Conservation (phyloP, 139 green algal species). For the Yamagishiella unicocca region DNA sequence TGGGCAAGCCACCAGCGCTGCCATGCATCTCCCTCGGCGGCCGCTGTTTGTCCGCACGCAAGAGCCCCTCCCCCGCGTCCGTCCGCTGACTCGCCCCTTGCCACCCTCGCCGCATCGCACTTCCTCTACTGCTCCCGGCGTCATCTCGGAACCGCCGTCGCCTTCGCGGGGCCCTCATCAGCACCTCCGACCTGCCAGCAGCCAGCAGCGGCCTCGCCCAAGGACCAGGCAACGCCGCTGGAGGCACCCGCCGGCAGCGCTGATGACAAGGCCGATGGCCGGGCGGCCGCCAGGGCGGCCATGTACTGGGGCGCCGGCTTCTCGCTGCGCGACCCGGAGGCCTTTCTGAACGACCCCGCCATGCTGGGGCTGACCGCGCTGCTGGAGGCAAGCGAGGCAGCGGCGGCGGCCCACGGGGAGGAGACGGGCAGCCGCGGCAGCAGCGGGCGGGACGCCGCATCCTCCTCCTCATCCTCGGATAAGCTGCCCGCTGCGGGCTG, state of each 20-base stretch:
- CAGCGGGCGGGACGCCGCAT: background rate
- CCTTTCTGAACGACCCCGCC: constrained; percentile 1
- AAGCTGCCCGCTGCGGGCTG: background rate
- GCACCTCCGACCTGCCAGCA: background rate
- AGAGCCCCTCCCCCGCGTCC: too few species aligned
- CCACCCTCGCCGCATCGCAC: too few species aligned
- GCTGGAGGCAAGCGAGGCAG: background rate
- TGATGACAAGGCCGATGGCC: background rate
- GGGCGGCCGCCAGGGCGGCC: background rate
- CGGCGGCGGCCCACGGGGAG: background rate
- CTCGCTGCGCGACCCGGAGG: background rate
- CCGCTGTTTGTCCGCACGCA: too few species aligned
- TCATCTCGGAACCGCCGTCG: too few species aligned
- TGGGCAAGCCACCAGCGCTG: too few species aligned
- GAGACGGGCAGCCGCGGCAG: background rate
- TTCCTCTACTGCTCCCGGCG: background rate
- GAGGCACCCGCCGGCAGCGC: background rate
- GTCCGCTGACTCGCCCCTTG: too few species aligned
- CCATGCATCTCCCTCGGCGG: too few species aligned
- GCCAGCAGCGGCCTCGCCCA: background rate
- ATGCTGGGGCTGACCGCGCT: constrained; percentile 3
- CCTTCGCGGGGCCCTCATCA: background rate
- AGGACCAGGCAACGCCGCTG: background rate
- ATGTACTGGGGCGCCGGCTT: background rate
- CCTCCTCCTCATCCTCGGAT: background rate